phyloP scores from a whole-genome alignment of 257 asterid species.

The Solanum habrochaites region DNA sequence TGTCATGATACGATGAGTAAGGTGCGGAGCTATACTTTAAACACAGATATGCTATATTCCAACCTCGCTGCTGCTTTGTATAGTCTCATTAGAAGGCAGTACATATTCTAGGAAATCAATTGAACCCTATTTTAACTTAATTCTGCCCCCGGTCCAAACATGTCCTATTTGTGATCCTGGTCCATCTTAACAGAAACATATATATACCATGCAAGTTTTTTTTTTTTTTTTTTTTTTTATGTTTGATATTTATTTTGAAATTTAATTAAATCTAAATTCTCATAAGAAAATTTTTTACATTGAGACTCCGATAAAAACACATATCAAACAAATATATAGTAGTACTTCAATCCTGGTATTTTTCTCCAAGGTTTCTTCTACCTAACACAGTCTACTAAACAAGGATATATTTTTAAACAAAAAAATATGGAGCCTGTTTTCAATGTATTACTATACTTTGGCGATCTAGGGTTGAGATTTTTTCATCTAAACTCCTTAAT shows the following conservation, averaged over 20 bases:
- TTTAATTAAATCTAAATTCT: fast-evolving
- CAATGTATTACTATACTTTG: neutral
- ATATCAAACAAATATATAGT: neutral
- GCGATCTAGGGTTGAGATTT: neutral
- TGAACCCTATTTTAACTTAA: neutral
- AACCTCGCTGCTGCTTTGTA: neutral
- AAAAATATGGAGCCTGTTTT: neutral
- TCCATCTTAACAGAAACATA: neutral
- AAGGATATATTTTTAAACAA: too few relatives aligned
- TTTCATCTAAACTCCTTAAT: too few relatives aligned
- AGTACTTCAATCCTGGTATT: neutral
- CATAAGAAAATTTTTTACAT: fast-evolving
- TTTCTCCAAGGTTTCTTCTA: neutral
- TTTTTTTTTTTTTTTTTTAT: too few relatives aligned
- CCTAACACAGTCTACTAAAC: neutral
- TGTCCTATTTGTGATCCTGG: neutral
- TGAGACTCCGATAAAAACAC: neutral
- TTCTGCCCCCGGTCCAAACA: neutral
- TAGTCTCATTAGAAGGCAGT: neutral
- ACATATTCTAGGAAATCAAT: neutral
- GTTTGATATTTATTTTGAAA: too few relatives aligned
- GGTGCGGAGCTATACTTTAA: neutral
- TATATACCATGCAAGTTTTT: neutral
- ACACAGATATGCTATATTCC: neutral
- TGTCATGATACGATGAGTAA: neutral